These are phyloP conservation scores for Xylariaceae sp. DNA, from an alignment of 2,329 filamentous ascomycete species.

Conservation along the genomic window DNA sequence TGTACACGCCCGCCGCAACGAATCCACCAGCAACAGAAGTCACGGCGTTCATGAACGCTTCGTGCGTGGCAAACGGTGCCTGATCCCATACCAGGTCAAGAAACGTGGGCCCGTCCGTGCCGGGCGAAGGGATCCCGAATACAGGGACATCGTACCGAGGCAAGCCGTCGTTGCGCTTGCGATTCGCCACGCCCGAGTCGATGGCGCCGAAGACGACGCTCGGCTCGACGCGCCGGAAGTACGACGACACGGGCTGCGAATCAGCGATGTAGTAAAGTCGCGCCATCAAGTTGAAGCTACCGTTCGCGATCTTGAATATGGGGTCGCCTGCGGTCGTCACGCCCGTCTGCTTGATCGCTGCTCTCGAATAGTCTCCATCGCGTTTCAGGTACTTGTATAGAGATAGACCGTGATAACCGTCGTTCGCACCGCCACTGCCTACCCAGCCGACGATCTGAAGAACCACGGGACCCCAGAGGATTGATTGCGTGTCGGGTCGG, in stretches of 20 bases:
- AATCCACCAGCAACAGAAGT: conserved; percentile 19
- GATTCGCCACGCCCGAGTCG: conserved; percentile 26
- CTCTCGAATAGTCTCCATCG: conserved; percentile 27
- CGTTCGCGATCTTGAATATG: conserved; percentile 19
- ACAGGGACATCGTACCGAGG: conserved; percentile 30
- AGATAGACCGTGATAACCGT: conserved; percentile 25
- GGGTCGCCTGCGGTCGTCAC: conserved; percentile 23
- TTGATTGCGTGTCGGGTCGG: conserved; percentile 29
- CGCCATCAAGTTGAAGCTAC: conserved; percentile 19
- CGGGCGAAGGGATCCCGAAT: conserved; percentile 25
- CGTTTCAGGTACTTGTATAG: conserved; percentile 29
- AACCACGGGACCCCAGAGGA: conserved; percentile 30
- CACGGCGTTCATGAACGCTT: conserved; percentile 23
- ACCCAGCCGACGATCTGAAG: conserved; percentile 28
- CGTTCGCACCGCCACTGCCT: conserved; percentile 16
- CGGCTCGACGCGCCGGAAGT: conserved; percentile 30
- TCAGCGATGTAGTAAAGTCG: conserved; percentile 31
- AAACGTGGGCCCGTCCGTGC: conserved; percentile 30
- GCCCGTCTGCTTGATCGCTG: conserved; percentile 20
- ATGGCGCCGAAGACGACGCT: conserved; percentile 26
- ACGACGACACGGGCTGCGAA: conserved; percentile 26
- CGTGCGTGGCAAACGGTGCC: conserved; percentile 27
- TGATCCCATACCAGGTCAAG: conserved; percentile 30
- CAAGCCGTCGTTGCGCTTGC: conserved; percentile 28
- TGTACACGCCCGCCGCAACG: conserved; percentile 23